A percentile compares a stretch with the other conserved stretches of the same genome.
Evolutionary conservation across 2,329 filamentous ascomycete species (phyloP).

Genomic region (Coniella lustricola): DNA sequence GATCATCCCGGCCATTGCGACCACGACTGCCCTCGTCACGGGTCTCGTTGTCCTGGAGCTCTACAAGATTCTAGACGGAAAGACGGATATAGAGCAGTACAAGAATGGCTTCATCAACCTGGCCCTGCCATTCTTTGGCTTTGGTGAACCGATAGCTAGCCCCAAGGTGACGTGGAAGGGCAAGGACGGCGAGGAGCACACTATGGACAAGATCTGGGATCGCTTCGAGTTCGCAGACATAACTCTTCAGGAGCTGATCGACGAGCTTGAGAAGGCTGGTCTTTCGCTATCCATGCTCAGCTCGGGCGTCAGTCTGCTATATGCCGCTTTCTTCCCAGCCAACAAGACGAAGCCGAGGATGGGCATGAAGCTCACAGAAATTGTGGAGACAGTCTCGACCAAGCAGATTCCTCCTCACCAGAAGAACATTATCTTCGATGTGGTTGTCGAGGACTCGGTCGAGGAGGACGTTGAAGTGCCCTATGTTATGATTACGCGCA

Average conservation of each 20-base stretch:
- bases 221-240: constrained; percentile 87
- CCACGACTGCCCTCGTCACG: constrained; percentile 91
- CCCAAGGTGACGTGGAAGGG: constrained; percentile 88
- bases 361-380: constrained; percentile 74
- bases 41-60: constrained; percentile 88
- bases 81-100: constrained; percentile 95
- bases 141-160: constrained; percentile 92
- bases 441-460: constrained; percentile 80
- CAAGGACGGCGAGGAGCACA: constrained; percentile 63
- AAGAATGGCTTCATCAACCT: constrained; percentile 99
- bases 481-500: constrained; percentile 77
- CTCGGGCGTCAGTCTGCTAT: constrained; percentile 92
- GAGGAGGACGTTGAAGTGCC: constrained; percentile 96
- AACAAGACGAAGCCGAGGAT: constrained; percentile 75
- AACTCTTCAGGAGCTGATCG: constrained; percentile 75
- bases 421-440: constrained; percentile 93
- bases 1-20: constrained; percentile 98
- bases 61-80: constrained; percentile 94
- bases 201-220: constrained; percentile 96
- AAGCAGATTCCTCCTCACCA: constrained; percentile 87
- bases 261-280: constrained; percentile 73
- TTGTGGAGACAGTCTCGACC: constrained; percentile 85
- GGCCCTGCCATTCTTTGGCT: constrained; percentile 93
- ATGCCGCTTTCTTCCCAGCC: constrained; percentile 84
- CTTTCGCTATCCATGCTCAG: constrained; percentile 86